phyloP scores from a whole-genome alignment of 2,329 filamentous ascomycete genomes.

The Clarireedia hainanense region DNA sequence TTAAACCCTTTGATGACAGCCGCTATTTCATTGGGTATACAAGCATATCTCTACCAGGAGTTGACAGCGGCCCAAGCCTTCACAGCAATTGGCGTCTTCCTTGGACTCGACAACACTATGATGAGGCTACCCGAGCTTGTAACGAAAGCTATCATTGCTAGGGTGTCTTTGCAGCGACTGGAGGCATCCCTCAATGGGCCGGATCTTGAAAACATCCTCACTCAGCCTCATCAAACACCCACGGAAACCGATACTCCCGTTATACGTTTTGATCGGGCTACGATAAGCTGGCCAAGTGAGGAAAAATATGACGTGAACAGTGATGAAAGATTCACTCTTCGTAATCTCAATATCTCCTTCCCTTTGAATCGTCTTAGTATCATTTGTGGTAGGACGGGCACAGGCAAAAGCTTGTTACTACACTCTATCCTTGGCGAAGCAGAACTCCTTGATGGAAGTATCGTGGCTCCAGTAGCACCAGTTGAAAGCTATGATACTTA shows the following conservation, averaged over 20 bases:
- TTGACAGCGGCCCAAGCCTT: constrained; percentile 68
- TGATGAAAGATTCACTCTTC: constrained; percentile 46
- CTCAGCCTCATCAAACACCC: constrained; percentile 33
- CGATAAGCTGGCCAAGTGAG: constrained; percentile 51
- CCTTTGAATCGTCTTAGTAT: constrained; percentile 61
- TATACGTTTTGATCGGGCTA: constrained; percentile 57
- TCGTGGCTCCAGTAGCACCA: constrained; percentile 46
- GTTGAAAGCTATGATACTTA: constrained; percentile 51
- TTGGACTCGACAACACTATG: constrained; percentile 59
- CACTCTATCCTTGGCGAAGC: constrained; percentile 67
- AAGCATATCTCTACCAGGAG: constrained; percentile 53
- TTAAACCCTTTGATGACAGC: constrained; percentile 64
- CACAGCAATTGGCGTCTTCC: constrained; percentile 66
- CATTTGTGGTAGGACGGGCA: constrained; percentile 68
- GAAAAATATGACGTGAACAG: constrained; percentile 7
- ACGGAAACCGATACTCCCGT: constrained; percentile 30
- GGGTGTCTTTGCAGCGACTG: constrained; percentile 62
- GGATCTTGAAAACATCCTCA: constrained; percentile 48
- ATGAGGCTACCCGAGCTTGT: constrained; percentile 64
- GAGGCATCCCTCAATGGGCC: constrained; percentile 61
- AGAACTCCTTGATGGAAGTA: constrained; percentile 54
- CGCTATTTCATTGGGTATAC: constrained; percentile 59
- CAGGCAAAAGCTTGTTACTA: constrained; percentile 68
- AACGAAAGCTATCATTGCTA: constrained; percentile 61
- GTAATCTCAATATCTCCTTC: constrained; percentile 57